Conservation (phyloP, 306 rosid species). For the Quercus agrifolia region DNA sequence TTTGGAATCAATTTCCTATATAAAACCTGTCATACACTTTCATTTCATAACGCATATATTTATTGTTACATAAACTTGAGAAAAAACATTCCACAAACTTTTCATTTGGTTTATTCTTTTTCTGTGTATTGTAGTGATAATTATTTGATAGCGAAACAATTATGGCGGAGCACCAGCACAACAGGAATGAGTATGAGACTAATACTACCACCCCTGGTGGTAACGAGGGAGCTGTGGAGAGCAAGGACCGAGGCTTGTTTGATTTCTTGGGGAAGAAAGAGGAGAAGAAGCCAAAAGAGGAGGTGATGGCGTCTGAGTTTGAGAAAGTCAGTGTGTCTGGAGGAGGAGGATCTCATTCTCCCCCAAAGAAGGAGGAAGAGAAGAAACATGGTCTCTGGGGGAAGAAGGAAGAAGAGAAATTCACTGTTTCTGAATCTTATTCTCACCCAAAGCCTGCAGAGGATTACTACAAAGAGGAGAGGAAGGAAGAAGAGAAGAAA, state of each 20-base stretch:
- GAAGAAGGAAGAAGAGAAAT: constrained; percentile 11
- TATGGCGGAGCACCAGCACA: constrained; percentile 54
- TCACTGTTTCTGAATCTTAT: no score
- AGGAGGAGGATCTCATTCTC: not conserved
- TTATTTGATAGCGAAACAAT: not conserved
- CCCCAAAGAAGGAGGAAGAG: constrained; percentile 5
- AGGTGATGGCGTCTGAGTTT: constrained; percentile 14
- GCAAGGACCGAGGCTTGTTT: constrained; percentile 65
- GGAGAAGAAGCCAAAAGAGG: constrained; percentile 33
- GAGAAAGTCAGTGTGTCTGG: constrained; percentile 26
- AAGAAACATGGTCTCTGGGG: constrained; percentile 31
- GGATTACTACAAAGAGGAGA: no score
- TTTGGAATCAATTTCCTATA: not conserved
- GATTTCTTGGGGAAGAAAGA: constrained; percentile 63
- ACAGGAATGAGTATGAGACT: constrained; percentile 27
- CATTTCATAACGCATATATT: not conserved
- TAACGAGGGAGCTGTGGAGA: constrained; percentile 34
- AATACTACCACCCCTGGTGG: not conserved
- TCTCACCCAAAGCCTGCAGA: no score
- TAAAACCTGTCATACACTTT: constrained; percentile 6
- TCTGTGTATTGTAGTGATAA: not conserved
- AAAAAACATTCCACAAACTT: not conserved
- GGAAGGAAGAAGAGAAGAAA: no score
- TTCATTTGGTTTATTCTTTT: not conserved
- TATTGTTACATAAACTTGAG: not conserved